Conservation (phyloP, 129 eudicot species). For the Helichrysum umbraculigerum region DNA sequence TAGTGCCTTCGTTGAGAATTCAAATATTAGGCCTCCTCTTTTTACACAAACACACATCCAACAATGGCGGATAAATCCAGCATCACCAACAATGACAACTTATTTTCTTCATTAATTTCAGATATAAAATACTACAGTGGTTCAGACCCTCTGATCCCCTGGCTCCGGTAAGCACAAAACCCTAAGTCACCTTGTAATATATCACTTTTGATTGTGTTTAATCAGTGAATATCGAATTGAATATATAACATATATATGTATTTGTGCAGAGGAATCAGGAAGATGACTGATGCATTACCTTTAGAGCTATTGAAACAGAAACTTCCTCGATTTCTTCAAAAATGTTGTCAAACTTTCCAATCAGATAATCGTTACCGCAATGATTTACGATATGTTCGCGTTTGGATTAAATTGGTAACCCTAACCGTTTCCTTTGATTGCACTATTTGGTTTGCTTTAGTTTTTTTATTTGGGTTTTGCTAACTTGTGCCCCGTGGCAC, state of each 20-base stretch:
- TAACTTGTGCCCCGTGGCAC: too few relatives aligned
- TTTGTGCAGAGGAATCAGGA: slow-evolving; percentile 62
- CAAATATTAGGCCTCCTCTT: slow-evolving; percentile 35
- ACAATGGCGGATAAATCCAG: slow-evolving; percentile 46
- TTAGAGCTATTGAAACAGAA: slow-evolving; percentile 70
- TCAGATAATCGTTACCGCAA: slow-evolving; percentile 64
- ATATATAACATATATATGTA: background rate
- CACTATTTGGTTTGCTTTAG: background rate
- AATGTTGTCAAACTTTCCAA: slow-evolving; percentile 71
- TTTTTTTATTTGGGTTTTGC: too few relatives aligned
- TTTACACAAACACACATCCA: background rate
- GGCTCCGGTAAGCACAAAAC: slow-evolving; percentile 68
- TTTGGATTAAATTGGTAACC: slow-evolving; percentile 86
- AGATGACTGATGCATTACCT: slow-evolving; percentile 60
- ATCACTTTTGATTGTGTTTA: background rate
- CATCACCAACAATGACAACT: slow-evolving; percentile 35
- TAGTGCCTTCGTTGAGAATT: slow-evolving; percentile 33
- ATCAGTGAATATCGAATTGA: background rate
- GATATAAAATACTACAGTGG: slow-evolving; percentile 80
- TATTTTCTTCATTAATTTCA: slow-evolving; percentile 63
- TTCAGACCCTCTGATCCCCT: slow-evolving; percentile 85
- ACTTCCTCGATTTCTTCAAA: slow-evolving; percentile 91
- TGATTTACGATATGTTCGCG: slow-evolving; percentile 80
- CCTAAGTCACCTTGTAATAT: background rate
- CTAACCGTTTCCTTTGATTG: background rate